Base-by-base conservation (phyloP, 2,329 filamentous ascomycete genomes). In the Albifimbria verrucaria region DNA sequence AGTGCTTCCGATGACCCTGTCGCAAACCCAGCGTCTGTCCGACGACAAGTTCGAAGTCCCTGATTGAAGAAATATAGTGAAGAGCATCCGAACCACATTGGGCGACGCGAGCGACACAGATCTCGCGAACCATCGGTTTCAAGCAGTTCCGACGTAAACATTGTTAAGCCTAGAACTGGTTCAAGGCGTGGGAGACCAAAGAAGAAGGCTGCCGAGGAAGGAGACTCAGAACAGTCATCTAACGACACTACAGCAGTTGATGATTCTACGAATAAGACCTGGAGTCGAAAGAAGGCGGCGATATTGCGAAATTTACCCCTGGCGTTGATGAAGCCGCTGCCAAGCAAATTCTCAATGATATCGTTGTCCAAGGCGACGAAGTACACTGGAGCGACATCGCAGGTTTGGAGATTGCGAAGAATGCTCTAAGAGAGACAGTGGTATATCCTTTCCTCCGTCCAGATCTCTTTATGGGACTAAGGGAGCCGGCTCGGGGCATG, bases 381-480 rank as follows among this genome's bases (percentile, higher is more conserved):
- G 94, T 99, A 2, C 90, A 89, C 62, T 99, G 94, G 94, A 82
- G 85, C 47, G 94, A 99, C 66, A 89, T 99, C 52, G 92, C 94
- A 1, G 94, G 94, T 1, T 76, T 99, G 4, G 90, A 96, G 48
- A 81, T 89, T 50, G 94, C 94, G 28, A 99, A 99, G 67, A 90
- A 86, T 52, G 92, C 94, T 0, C 75, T 99, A 48, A 93, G 96
- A 65, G 94, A 99, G 71, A 92, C 92, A 1, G 94, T 99, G 2
- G 93, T 99, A 2, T 99, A 99, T 64, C 94, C 94, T 1, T 97
- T 99, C 67, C 76, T 99, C 11, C 88, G 94, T 2, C 94, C 94
- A 2, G 94, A 99, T 70, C 75, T 99, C 2, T 99, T 99, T 73
- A 94, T 93, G 82, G 94, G 94, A 0, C 79, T 99, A 11, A 88